A percentile compares a stretch with the other conserved stretches of the same genome.
Evolutionary conservation across 768 basidiomycete genomes (phyloP).

Genomic region (Russula compacta): DNA sequence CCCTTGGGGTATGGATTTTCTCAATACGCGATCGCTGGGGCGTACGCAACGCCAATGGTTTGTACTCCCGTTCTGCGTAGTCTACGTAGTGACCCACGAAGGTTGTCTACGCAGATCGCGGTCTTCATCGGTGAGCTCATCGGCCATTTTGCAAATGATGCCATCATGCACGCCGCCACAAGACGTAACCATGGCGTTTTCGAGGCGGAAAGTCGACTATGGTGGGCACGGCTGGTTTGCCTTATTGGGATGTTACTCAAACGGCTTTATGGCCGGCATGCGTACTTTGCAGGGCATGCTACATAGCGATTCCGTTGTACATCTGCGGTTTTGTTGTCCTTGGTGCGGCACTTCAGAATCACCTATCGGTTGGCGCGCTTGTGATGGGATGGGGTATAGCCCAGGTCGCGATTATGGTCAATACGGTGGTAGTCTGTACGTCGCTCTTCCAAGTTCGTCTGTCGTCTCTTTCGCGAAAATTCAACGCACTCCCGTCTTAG

Average conservation of each 20-base stretch:
- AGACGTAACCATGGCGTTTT: conserved; percentile 43
- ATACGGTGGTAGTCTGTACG: conserved; percentile 52
- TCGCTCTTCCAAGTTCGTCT: conserved; percentile 20
- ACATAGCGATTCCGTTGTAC: conserved; percentile 50
- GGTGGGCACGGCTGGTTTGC: conserved; percentile 29
- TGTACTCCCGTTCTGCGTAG: conserved; percentile 7
- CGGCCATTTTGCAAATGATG: conserved; percentile 44
- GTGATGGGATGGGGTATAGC: conserved; percentile 64
- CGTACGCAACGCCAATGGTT: conserved; percentile 49
- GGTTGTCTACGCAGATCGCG: conserved; percentile 29
- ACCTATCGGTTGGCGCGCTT: conserved; percentile 41
- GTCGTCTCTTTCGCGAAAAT: conserved; percentile 1
- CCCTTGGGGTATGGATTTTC: conserved; percentile 47
- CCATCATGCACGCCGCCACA: conserved; percentile 36
- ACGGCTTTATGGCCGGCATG: neutral
- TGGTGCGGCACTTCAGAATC: conserved; percentile 46
- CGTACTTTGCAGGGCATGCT: conserved; percentile 40
- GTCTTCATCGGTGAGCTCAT: conserved; percentile 43
- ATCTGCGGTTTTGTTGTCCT: conserved; percentile 52
- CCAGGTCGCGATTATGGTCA: conserved; percentile 46
- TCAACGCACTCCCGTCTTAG: conserved; percentile 24
- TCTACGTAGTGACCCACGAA: neutral
- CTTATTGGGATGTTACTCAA: neutral
- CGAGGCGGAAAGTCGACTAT: conserved; percentile 48
- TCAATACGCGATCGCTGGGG: conserved; percentile 41